These are phyloP conservation scores for Coniochaeta pulveracea DNA, from an alignment of 2,329 filamentous ascomycete genomes.

Conservation along the genomic window DNA sequence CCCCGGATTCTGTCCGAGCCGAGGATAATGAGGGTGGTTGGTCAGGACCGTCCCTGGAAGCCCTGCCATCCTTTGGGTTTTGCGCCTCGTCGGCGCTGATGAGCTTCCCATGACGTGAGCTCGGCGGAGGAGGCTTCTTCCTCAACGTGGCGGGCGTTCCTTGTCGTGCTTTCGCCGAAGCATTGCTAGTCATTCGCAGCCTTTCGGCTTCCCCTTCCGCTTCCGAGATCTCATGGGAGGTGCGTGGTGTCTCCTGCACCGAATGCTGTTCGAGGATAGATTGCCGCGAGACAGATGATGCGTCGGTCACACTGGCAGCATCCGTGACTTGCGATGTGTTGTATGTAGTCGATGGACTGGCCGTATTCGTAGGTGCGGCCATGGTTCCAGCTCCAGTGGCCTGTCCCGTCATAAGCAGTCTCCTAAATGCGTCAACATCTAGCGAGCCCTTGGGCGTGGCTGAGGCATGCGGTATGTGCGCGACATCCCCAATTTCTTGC, in stretches of 20 bases:
- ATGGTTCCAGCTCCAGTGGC: constrained; percentile 19
- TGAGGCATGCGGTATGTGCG: constrained; percentile 19
- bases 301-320: constrained; percentile 44
- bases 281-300: constrained; percentile 46
- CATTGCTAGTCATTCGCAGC: constrained; percentile 18
- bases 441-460: constrained; percentile 36
- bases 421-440: constrained; percentile 70
- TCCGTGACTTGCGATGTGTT: constrained; percentile 15
- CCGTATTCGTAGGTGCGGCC: constrained; percentile 13
- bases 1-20: no score
- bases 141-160: constrained; percentile 18
- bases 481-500: constrained; percentile 18
- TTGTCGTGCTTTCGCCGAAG: constrained; percentile 8
- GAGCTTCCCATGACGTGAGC: constrained; percentile 66
- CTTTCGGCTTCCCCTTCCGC: constrained; percentile 36
- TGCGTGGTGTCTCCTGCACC: constrained; percentile 39
- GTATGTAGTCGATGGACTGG: constrained; percentile 10
- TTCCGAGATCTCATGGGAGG: constrained; percentile 45
- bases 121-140: constrained; percentile 62
- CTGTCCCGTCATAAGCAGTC: constrained; percentile 64
- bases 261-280: constrained; percentile 38
- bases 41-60: neutral
- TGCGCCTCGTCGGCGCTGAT: constrained; percentile 40
- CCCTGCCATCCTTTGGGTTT: constrained; percentile 15
- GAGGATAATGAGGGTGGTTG: constrained; percentile 13